Conservation (phyloP, 192 early-diverging fungal species). For the Diversispora epigaea region DNA sequence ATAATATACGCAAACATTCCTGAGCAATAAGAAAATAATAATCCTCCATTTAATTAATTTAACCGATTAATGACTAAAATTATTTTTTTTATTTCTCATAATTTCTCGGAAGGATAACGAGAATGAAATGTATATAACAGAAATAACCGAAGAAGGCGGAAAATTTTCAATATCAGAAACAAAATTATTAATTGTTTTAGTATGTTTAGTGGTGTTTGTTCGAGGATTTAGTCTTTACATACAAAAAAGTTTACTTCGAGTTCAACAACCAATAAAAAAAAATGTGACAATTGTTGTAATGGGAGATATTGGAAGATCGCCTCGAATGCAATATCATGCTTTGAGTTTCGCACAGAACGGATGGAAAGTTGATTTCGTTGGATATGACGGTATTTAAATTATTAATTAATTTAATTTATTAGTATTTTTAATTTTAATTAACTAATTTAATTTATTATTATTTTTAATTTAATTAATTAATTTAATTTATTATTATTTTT, state of each 20-base stretch:
- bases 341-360: constrained; percentile 68
- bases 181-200: no score
- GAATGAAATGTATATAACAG: no score
- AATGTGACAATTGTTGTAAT: constrained; percentile 60
- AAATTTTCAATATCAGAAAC: no score
- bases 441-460: no score
- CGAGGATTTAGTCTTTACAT: neutral
- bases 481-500: no score
- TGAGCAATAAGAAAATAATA: neutral
- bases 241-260: neutral
- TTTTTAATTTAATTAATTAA: no score
- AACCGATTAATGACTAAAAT: no score
- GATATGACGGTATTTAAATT: constrained; percentile 62
- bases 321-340: constrained; percentile 93
- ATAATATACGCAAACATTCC: constrained; percentile 13
- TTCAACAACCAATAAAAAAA: neutral
- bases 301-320: constrained; percentile 83
- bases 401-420: no score
- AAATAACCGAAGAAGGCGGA: no score
- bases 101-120: no score
- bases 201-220: neutral
- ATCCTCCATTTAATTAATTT: neutral
- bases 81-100: no score
- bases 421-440: no score
- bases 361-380: constrained; percentile 77